These are phyloP conservation scores for Paramecium primaurelia DNA, from an alignment of 73 alveolate species.

Conservation along the genomic window DNA sequence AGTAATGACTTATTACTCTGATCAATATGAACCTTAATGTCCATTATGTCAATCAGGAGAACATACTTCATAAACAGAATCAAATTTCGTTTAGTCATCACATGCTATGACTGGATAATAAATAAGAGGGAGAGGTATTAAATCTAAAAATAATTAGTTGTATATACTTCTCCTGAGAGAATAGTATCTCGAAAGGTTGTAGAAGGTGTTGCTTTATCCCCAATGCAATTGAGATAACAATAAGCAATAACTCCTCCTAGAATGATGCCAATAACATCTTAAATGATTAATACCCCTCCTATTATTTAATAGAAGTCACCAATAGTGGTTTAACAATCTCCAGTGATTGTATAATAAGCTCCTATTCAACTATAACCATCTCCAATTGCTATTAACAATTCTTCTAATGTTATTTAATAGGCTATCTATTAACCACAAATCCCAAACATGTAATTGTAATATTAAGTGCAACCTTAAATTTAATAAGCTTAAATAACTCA, in stretches of 20 bases:
- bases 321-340: not conserved
- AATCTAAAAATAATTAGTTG: not conserved
- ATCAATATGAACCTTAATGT: not conserved
- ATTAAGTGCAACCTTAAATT: not conserved
- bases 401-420: not conserved
- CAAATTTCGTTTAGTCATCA: not conserved
- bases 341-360: not conserved
- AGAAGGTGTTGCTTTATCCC: conserved; percentile 4
- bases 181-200: not conserved
- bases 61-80: not conserved
- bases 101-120: not conserved
- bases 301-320: not conserved
- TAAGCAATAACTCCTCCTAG: not conserved
- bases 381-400: not conserved
- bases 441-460: not conserved
- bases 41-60: conserved; percentile 9
- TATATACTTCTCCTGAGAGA: not conserved
- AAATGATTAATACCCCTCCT: not conserved
- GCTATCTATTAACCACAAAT: not conserved
- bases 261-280: not conserved
- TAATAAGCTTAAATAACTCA: not conserved
- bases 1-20: not conserved
- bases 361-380: not conserved
- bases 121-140: not conserved
- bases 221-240: not conserved